Evolutionary conservation across 139 green algal species (phyloP).

Genomic region (Haematococcus lacustris): DNA sequence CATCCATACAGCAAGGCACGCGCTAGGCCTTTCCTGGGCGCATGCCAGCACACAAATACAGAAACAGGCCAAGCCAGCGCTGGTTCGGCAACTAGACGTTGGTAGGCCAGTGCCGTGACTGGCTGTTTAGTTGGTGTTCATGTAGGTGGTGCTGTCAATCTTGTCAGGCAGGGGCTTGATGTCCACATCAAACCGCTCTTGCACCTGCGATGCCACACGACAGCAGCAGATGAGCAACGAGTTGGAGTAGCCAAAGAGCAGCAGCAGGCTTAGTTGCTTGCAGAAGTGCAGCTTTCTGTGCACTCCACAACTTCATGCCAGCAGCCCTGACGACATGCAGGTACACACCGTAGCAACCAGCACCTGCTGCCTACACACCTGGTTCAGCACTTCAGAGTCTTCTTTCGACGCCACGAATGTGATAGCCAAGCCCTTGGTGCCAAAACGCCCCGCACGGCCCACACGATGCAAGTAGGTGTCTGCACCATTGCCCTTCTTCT

Average conservation of each 20-base stretch:
- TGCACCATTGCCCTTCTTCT: conserved; percentile 78
- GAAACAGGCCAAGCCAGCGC: too few species aligned
- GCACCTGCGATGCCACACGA: conserved; percentile 35
- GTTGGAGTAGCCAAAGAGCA: too few species aligned
- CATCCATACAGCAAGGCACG: too few species aligned
- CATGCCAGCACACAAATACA: too few species aligned
- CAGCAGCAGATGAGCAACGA: not conserved
- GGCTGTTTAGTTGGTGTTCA: conserved; percentile 40
- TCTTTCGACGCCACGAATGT: conserved; percentile 90
- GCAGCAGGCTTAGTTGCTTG: not conserved
- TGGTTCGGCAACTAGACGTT: too few species aligned
- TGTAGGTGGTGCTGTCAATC: conserved; percentile 72
- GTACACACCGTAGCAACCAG: too few species aligned
- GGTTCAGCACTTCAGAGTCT: conserved; percentile 80
- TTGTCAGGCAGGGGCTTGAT: conserved; percentile 93
- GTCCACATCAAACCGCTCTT: conserved; percentile 98
- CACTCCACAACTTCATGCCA: too few species aligned
- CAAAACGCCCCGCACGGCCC: conserved; percentile 92
- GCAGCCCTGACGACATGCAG: too few species aligned
- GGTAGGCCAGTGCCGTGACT: too few species aligned
- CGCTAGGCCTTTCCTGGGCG: too few species aligned
- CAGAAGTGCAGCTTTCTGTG: not conserved
- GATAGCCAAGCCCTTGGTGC: conserved; percentile 98
- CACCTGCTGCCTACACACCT: too few species aligned
- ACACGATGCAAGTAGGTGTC: conserved; percentile 99